phyloP scores from a whole-genome alignment of 2,329 filamentous ascomycete genomes.

The Pseudogymnoascus sp. region DNA sequence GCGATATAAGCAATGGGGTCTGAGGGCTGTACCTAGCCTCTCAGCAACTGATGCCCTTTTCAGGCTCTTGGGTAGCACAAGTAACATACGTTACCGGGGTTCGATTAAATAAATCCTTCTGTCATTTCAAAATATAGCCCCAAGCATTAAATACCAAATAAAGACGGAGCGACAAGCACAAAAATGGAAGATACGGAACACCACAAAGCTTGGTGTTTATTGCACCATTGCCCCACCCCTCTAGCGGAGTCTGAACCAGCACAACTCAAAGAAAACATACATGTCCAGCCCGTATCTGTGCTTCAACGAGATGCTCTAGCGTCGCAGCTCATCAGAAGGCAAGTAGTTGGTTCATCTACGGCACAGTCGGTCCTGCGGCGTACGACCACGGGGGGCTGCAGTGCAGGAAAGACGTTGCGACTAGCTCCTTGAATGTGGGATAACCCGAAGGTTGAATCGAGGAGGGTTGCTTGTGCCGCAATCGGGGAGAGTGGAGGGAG shows the following conservation, averaged over 20 bases:
- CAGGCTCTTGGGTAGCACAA: neutral
- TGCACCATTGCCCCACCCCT: neutral
- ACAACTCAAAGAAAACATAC: neutral
- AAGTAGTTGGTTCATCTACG: slow-evolving; percentile 31
- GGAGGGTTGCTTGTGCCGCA: slow-evolving; percentile 28
- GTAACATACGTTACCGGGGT: neutral
- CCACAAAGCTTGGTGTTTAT: neutral
- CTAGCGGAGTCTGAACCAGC: neutral
- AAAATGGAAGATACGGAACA: neutral
- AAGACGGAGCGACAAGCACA: neutral
- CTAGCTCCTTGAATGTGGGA: slow-evolving; percentile 27
- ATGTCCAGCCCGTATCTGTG: slow-evolving; percentile 64
- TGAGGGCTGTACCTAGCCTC: neutral
- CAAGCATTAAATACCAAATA: neutral
- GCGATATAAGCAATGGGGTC: neutral
- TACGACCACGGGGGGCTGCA: slow-evolving; percentile 2
- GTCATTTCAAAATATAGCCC: neutral
- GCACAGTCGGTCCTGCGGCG: slow-evolving; percentile 21
- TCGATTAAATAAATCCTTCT: neutral
- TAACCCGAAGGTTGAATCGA: slow-evolving; percentile 28
- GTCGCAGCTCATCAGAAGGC: slow-evolving; percentile 59
- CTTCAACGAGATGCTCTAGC: slow-evolving; percentile 51
- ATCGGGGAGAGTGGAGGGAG: neutral
- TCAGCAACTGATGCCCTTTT: neutral
- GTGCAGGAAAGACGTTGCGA: slow-evolving; percentile 24